Evolutionary conservation across 257 asterid genomes (phyloP).

Genomic region (Hygrophila difformis): DNA sequence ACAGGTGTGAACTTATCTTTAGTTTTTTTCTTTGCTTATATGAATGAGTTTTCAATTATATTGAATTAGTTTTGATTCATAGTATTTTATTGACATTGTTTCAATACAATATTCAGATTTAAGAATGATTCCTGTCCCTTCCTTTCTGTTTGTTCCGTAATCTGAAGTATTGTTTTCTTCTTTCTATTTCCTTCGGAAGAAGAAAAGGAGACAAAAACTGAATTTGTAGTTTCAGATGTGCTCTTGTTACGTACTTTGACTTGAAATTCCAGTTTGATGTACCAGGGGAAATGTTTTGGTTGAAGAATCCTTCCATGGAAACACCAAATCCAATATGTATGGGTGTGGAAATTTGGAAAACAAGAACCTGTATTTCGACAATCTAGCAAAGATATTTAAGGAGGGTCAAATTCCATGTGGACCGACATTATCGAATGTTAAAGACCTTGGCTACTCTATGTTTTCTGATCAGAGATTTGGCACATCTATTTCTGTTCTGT

Average conservation of each 20-base stretch:
- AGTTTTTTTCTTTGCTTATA: too few species aligned
- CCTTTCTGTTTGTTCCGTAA: background rate
- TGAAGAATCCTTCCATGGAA: constrained; percentile 28
- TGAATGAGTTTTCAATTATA: constrained; percentile 13
- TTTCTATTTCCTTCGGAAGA: constrained; percentile 4
- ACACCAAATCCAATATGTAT: constrained; percentile 20
- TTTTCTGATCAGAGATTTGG: constrained; percentile 21
- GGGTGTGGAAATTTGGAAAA: constrained; percentile 25
- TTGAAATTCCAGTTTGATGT: constrained; percentile 41
- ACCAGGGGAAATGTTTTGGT: constrained; percentile 69
- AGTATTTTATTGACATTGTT: background rate
- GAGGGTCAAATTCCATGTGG: constrained; percentile 25
- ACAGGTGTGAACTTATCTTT: constrained; percentile 61
- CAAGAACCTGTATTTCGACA: constrained; percentile 22
- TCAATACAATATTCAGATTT: too few species aligned
- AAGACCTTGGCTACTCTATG: constrained; percentile 19
- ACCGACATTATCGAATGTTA: constrained; percentile 18
- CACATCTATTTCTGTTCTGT: constrained; percentile 33
- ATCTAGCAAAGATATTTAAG: constrained; percentile 27
- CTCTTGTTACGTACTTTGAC: constrained; percentile 23
- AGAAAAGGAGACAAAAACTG: background rate
- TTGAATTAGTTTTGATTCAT: background rate
- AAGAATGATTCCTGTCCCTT: background rate
- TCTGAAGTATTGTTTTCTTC: background rate
- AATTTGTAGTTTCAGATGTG: constrained; percentile 6